A percentile compares a stretch with the other conserved stretches of the same genome.
These are phyloP conservation scores for Plasmodium adleri DNA, from an alignment of 169 alveolate genomes.

Conservation along the genomic window DNA sequence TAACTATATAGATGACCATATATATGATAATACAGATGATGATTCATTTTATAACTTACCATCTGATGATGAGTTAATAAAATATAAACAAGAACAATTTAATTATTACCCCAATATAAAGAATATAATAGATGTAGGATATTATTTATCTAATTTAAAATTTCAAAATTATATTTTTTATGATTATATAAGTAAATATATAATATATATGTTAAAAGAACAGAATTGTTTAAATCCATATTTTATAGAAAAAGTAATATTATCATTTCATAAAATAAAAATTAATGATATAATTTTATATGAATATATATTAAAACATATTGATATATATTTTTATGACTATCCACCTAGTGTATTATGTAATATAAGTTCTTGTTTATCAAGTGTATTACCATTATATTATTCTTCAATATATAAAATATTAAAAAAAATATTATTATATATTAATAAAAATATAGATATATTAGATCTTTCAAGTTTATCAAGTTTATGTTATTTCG, in stretches of 20 bases:
- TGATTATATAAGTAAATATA: slow-evolving; percentile 72
- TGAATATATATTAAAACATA: slow-evolving; percentile 70
- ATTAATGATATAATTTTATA: slow-evolving; percentile 82
- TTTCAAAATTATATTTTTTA: slow-evolving; percentile 74
- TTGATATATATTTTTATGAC: slow-evolving; percentile 42
- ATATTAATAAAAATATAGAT: slow-evolving; percentile 13
- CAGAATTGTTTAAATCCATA: slow-evolving; percentile 67
- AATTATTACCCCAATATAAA: slow-evolving; percentile 54
- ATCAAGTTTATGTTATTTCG: slow-evolving; percentile 76
- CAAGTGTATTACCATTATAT: slow-evolving; percentile 61
- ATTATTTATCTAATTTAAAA: slow-evolving; percentile 79
- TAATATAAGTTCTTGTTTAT: slow-evolving; percentile 33
- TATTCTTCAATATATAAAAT: slow-evolving; percentile 67
- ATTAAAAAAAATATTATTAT: slow-evolving; percentile 56
- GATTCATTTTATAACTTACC: background rate
- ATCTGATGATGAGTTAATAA: slow-evolving; percentile 34
- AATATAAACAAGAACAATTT: slow-evolving; percentile 71
- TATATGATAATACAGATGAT: background rate
- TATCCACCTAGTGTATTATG: slow-evolving; percentile 73
- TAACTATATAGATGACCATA: background rate
- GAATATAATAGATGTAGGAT: slow-evolving; percentile 52
- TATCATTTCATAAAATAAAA: slow-evolving; percentile 76
- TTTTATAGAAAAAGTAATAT: slow-evolving; percentile 57
- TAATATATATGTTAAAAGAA: slow-evolving; percentile 55
- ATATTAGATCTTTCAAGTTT: slow-evolving; percentile 42